These are phyloP conservation scores for Pisolithus albus DNA, from an alignment of 768 basidiomycete genomes.

Conservation along the genomic window DNA sequence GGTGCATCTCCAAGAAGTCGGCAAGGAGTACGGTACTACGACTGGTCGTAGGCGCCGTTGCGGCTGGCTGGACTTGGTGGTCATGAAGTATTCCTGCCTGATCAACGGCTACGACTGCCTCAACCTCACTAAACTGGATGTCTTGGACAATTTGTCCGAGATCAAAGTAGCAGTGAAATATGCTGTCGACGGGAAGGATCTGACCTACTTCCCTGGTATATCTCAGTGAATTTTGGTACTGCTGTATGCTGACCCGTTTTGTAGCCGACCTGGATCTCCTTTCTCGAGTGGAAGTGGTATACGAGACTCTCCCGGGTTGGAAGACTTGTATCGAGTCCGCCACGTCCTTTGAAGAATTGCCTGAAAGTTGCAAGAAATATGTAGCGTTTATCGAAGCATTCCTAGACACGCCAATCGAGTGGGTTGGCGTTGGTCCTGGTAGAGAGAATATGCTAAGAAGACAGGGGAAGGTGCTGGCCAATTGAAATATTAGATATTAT, in stretches of 20 bases:
- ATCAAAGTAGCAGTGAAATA: constrained; percentile 88
- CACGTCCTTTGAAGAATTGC: constrained; percentile 66
- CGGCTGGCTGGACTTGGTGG: constrained; percentile 97
- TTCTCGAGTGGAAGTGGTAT: constrained; percentile 73
- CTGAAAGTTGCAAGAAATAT: constrained; percentile 80
- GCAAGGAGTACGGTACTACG: constrained; percentile 85
- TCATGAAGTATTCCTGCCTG: constrained; percentile 83
- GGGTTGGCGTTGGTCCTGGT: constrained; percentile 90
- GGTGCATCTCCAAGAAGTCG: constrained; percentile 86
- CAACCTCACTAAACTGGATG: constrained; percentile 95
- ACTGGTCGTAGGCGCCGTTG: constrained; percentile 90
- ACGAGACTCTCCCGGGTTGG: constrained; percentile 91
- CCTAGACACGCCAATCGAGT: constrained; percentile 69
- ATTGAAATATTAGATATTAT: constrained; percentile 8
- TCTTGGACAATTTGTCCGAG: constrained; percentile 77
- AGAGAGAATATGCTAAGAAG: constrained; percentile 66
- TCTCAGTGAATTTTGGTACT: constrained; percentile 1
- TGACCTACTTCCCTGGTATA: constrained; percentile 83
- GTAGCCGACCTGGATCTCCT: constrained; percentile 82
- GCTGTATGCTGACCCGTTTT: neutral
- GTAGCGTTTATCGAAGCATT: constrained; percentile 79
- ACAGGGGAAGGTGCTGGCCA: constrained; percentile 11
- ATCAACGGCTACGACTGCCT: constrained; percentile 95
- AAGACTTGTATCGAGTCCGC: constrained; percentile 61
- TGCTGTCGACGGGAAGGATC: constrained; percentile 64